Evolutionary conservation across 495 filamentous ascomycete species (phyloP).

Genomic region (Lasiosphaeria miniovina): DNA sequence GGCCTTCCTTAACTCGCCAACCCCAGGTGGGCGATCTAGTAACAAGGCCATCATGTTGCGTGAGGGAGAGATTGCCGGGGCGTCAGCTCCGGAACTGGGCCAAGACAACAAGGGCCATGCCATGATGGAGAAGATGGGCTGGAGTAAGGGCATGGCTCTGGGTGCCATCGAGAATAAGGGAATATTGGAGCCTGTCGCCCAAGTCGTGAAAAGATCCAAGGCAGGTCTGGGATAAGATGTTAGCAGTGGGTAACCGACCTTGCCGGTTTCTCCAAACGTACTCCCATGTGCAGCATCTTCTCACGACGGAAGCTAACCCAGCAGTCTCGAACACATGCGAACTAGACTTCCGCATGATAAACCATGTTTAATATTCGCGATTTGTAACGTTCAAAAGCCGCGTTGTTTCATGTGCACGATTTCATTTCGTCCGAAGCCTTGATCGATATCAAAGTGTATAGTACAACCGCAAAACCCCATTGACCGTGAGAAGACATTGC

Average conservation of each 20-base stretch:
- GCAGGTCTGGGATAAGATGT: conserved; percentile 73
- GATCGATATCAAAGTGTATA: conserved; percentile 56
- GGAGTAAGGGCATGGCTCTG: conserved; percentile 83
- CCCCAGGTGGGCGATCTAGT: conserved; percentile 20
- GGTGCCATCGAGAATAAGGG: conserved; percentile 82
- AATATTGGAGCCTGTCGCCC: conserved; percentile 79
- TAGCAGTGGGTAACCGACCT: not conserved
- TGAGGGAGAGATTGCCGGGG: conserved; percentile 90
- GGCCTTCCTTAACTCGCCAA: conserved; percentile 18
- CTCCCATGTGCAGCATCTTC: not conserved
- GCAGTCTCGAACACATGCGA: too few relatives aligned
- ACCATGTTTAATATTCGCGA: not conserved
- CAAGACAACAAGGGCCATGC: conserved; percentile 77
- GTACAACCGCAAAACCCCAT: conserved; percentile 74
- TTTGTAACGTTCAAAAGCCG: not conserved
- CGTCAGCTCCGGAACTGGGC: conserved; percentile 77
- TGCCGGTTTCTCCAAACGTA: not conserved
- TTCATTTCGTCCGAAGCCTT: conserved; percentile 58
- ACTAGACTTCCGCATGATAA: too few relatives aligned
- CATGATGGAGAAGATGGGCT: conserved; percentile 98
- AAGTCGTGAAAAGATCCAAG: conserved; percentile 81
- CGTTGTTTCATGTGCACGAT: conserved; percentile 57
- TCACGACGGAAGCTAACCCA: not conserved
- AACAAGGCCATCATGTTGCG: conserved; percentile 55
- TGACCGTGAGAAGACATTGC: conserved; percentile 72